phyloP scores from a whole-genome alignment of 164 flowering plant species.

The Tinospora cordifolia region DNA sequence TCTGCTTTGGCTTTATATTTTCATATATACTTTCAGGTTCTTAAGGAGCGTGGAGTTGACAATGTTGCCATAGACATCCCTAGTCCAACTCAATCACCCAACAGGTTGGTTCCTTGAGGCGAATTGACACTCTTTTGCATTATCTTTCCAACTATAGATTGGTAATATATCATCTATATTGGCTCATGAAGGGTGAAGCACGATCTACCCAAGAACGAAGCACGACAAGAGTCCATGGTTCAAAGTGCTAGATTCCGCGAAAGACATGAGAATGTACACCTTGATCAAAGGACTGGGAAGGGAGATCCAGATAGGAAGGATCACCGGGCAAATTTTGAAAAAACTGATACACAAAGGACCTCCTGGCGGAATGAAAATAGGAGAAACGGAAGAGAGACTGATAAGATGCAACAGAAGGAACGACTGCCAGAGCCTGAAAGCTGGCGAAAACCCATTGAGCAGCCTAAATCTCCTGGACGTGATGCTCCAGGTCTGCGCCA shows the following conservation, averaged over 20 bases:
- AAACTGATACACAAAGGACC: constrained; percentile 41
- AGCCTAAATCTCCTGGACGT: constrained; percentile 31
- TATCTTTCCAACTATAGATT: not conserved
- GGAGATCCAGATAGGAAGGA: constrained; percentile 43
- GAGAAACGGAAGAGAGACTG: constrained; percentile 37
- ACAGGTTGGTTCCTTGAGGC: constrained; percentile 31
- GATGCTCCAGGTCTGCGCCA: constrained; percentile 15
- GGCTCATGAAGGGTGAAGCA: constrained; percentile 35
- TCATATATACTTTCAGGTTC: constrained; percentile 44
- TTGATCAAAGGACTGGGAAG: constrained; percentile 41
- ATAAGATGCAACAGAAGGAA: constrained; percentile 49
- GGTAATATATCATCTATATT: not conserved
- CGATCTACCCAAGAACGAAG: constrained; percentile 30
- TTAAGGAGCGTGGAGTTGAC: constrained; percentile 73
- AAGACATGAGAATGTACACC: constrained; percentile 27
- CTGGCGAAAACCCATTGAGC: constrained; percentile 71
- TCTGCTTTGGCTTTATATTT: constrained; percentile 3
- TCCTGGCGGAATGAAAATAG: constrained; percentile 54
- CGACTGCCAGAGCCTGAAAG: constrained; percentile 70
- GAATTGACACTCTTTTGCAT: not conserved
- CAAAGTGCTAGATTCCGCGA: constrained; percentile 27
- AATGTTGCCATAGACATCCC: constrained; percentile 35
- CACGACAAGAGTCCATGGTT: constrained; percentile 22
- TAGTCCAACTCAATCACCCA: constrained; percentile 35
- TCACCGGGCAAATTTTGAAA: constrained; percentile 32